Conservation (phyloP, 768 basidiomycete genomes). For the Boletus rufocinnamomeus region DNA sequence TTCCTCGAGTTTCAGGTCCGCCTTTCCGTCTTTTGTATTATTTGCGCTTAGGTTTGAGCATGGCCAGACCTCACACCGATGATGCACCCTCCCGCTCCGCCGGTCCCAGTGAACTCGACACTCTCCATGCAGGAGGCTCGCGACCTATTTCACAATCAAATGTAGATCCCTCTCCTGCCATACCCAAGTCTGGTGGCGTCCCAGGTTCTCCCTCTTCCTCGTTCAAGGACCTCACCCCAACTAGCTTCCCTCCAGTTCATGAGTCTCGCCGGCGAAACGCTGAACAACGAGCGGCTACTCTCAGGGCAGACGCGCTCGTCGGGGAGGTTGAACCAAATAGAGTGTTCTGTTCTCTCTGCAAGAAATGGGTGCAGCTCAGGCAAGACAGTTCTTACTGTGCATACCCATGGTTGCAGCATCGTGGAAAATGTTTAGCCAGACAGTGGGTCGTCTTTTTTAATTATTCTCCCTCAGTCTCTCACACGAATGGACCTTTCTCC, state of each 20-base stretch:
- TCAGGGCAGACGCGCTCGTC: slow-evolving; percentile 66
- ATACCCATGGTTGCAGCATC: slow-evolving; percentile 81
- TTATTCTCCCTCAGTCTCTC: slow-evolving; percentile 1
- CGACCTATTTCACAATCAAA: slow-evolving; percentile 11
- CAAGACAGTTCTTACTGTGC: slow-evolving; percentile 80
- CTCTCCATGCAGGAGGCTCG: slow-evolving; percentile 31
- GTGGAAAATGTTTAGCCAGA: slow-evolving; percentile 71
- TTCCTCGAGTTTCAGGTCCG: slow-evolving; percentile 28
- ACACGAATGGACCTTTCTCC: slow-evolving; percentile 13
- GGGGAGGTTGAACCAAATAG: slow-evolving; percentile 71
- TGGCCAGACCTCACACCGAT: slow-evolving; percentile 15
- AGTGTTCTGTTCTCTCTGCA: slow-evolving; percentile 73
- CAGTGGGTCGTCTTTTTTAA: slow-evolving; percentile 48
- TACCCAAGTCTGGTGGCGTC: slow-evolving; percentile 19
- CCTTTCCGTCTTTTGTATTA: slow-evolving; percentile 6
- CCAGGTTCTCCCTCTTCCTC: slow-evolving; percentile 39
- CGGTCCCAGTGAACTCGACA: slow-evolving; percentile 26
- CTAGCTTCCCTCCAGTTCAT: slow-evolving; percentile 55
- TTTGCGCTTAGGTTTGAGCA: background rate
- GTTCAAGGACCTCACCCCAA: slow-evolving; percentile 60
- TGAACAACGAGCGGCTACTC: slow-evolving; percentile 73
- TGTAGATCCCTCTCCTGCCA: slow-evolving; percentile 5
- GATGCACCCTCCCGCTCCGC: slow-evolving; percentile 34
- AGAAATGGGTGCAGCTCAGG: slow-evolving; percentile 81
- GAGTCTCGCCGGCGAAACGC: slow-evolving; percentile 76